These are phyloP conservation scores for Quaeritorhiza haematococci DNA, from an alignment of 371 early-diverging fungal species.

Conservation along the genomic window DNA sequence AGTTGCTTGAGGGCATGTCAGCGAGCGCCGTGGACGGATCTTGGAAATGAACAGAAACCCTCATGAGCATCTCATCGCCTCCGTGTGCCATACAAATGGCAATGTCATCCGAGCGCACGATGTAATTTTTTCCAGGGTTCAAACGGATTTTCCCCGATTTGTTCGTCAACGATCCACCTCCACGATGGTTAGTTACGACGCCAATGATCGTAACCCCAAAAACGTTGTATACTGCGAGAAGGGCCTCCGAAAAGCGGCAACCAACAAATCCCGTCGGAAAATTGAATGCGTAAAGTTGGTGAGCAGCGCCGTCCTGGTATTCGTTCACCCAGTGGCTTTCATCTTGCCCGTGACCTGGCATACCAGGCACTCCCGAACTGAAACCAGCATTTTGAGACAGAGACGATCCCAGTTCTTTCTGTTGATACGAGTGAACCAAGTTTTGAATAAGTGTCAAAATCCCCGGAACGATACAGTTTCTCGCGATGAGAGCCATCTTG, in stretches of 20 bases:
- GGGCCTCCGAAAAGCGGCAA: constrained; percentile 26
- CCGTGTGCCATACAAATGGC: constrained; percentile 30
- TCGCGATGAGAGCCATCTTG: constrained; percentile 37
- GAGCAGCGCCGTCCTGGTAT: constrained; percentile 35
- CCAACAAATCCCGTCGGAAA: constrained; percentile 38
- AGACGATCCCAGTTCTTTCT: background rate
- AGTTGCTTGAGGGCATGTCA: constrained; percentile 30
- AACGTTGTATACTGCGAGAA: constrained; percentile 25
- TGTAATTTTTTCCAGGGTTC: constrained; percentile 28
- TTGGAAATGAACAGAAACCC: constrained; percentile 35
- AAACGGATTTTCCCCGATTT: constrained; percentile 28
- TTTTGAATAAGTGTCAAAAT: constrained; percentile 34
- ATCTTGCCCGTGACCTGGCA: background rate
- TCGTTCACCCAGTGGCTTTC: constrained; percentile 40
- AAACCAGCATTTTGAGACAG: background rate
- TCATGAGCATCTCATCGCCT: constrained; percentile 33
- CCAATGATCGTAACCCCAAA: constrained; percentile 24
- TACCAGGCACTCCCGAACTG: no score
- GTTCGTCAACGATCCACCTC: no score
- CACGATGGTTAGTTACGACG: background rate
- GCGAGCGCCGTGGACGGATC: constrained; percentile 20
- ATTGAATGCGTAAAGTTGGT: constrained; percentile 36
- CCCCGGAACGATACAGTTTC: constrained; percentile 39
- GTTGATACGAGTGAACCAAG: constrained; percentile 34
- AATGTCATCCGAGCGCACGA: constrained; percentile 28